Conservation (phyloP, 139 green algal species). For the Chlorella ohadii region DNA sequence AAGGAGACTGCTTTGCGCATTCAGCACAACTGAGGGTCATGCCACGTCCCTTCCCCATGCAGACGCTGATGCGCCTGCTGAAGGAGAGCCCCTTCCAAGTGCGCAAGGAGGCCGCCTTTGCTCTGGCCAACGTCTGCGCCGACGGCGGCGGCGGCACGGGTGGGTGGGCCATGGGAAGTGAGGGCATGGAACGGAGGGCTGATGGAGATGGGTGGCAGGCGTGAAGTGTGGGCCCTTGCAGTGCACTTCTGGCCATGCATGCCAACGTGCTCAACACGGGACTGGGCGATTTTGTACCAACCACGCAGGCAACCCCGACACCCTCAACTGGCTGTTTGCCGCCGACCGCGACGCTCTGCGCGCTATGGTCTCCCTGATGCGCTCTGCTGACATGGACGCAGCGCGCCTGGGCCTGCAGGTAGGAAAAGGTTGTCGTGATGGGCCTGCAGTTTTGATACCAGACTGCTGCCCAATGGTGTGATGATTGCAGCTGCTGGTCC, state of each 20-base stretch:
- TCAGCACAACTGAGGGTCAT: no score
- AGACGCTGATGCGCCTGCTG: slow-evolving; percentile 43
- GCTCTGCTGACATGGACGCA: slow-evolving; percentile 54
- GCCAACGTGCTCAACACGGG: no score
- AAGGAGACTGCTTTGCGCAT: no score
- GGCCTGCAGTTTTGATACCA: no score
- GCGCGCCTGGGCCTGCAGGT: slow-evolving; percentile 47
- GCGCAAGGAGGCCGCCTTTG: slow-evolving; percentile 59
- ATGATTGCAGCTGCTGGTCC: no score
- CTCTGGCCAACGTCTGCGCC: slow-evolving; percentile 54
- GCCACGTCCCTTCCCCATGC: not conserved
- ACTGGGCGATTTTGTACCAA: no score
- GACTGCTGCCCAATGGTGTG: no score
- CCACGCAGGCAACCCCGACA: slow-evolving; percentile 19
- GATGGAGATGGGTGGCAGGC: no score
- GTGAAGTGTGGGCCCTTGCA: no score
- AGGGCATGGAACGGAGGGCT: not conserved
- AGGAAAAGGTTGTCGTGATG: no score
- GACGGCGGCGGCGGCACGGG: slow-evolving; percentile 32
- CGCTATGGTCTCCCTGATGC: slow-evolving; percentile 48
- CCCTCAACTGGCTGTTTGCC: slow-evolving; percentile 49
- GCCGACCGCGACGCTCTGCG: slow-evolving; percentile 31
- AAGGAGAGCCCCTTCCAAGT: slow-evolving; percentile 55
- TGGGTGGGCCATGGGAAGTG: no score
- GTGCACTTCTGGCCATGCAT: no score